Evolutionary conservation across 108 stramenopile genomes (phyloP).

Genomic region (Aurantiochytrium sp.): DNA sequence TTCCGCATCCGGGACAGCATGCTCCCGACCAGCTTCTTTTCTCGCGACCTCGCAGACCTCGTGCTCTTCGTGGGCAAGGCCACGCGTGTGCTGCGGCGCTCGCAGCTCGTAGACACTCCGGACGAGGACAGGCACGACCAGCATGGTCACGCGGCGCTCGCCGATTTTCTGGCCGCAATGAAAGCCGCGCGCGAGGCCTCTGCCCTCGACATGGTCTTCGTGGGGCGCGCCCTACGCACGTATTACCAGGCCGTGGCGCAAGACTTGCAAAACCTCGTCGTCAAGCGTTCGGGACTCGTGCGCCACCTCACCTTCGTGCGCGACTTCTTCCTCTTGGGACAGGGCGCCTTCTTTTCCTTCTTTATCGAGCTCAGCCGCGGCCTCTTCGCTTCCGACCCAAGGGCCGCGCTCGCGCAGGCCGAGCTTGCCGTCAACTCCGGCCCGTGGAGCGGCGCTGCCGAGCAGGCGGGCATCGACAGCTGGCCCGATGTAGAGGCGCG

Average conservation of each 20-base stretch:
- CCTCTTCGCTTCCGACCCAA: background rate
- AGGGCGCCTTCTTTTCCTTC: background rate
- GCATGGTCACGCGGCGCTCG: background rate
- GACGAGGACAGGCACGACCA: background rate
- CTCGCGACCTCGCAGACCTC: background rate
- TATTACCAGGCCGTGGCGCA: background rate
- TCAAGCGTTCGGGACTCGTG: background rate
- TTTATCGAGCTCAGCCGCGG: background rate
- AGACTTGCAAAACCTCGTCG: slow-evolving; percentile 5
- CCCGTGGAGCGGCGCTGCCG: background rate
- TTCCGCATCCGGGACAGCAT: background rate
- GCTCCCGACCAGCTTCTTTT: background rate
- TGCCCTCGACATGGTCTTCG: background rate
- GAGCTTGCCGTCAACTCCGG: background rate
- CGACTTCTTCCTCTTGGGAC: slow-evolving; percentile 18
- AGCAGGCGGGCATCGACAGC: background rate
- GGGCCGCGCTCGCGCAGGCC: background rate
- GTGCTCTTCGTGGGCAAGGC: slow-evolving; percentile 14
- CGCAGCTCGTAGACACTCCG: background rate
- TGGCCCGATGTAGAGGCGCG: background rate
- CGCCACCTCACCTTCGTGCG: background rate
- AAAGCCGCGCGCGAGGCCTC: too few relatives aligned
- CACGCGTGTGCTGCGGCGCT: background rate
- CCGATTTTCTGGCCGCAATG: background rate
- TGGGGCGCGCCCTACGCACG: background rate